A percentile compares a stretch with the other conserved stretches of the same genome.
These are phyloP conservation scores for Elongisporangium undulatum DNA, from an alignment of 352 stramenopile species.

Conservation along the genomic window DNA sequence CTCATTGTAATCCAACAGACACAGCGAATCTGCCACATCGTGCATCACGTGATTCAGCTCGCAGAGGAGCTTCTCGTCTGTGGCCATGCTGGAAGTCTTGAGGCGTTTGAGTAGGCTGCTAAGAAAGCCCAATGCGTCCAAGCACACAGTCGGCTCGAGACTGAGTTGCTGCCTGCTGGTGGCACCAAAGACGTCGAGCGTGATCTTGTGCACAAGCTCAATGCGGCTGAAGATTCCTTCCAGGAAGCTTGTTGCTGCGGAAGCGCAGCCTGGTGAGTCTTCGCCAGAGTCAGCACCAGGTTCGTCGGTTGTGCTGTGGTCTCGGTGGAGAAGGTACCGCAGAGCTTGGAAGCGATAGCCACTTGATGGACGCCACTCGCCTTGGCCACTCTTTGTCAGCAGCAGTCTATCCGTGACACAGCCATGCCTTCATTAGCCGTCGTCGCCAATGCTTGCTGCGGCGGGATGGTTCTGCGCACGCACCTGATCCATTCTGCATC, in stretches of 20 bases:
- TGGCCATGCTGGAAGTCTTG: not conserved
- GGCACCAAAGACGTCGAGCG: not conserved
- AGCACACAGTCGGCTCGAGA: conserved; percentile 16
- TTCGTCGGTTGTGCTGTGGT: not conserved
- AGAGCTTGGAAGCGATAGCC: conserved; percentile 50
- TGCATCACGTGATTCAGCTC: conserved; percentile 14
- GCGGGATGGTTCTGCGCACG: no score
- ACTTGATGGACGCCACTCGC: conserved; percentile 1
- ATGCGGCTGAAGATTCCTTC: not conserved
- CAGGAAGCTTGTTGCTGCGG: not conserved
- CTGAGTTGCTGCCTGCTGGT: not conserved
- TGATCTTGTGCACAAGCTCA: not conserved
- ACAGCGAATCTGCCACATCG: conserved; percentile 12
- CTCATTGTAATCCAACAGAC: conserved; percentile 14
- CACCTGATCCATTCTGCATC: conserved; percentile 7
- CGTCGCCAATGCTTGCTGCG: no score
- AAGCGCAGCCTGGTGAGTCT: not conserved
- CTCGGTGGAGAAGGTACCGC: conserved; percentile 27
- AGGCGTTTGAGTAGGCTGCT: conserved; percentile 20
- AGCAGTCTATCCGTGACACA: not conserved
- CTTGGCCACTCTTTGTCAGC: not conserved
- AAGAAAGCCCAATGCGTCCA: conserved; percentile 30
- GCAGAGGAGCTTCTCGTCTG: not conserved
- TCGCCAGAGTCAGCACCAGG: conserved; percentile 1
- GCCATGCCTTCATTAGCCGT: not conserved